Evolutionary conservation across 2,329 filamentous ascomycete species (phyloP).

Genomic region (Phaeoacremonium minimum): DNA sequence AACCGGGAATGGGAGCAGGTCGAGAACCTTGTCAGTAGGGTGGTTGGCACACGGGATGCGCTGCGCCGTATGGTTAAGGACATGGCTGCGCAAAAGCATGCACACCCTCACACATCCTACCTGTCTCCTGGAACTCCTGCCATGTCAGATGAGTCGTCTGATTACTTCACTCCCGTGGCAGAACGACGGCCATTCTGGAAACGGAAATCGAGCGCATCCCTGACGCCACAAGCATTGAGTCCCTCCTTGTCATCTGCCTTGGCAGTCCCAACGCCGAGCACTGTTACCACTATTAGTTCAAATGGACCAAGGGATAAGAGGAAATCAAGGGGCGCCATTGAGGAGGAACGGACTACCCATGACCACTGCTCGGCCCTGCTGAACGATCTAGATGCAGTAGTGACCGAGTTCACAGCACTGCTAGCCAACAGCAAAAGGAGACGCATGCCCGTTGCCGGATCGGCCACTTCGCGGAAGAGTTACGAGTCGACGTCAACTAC

Average conservation of each 20-base stretch:
- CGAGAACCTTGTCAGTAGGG: conserved; percentile 77
- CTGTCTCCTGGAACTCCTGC: conserved; percentile 35
- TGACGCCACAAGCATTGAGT: conserved; percentile 34
- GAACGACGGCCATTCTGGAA: conserved; percentile 87
- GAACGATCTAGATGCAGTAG: conserved; percentile 76
- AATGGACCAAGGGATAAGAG: conserved; percentile 19
- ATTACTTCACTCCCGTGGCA: conserved; percentile 44
- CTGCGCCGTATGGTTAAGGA: conserved; percentile 82
- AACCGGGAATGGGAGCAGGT: conserved; percentile 84
- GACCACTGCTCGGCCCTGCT: conserved; percentile 82
- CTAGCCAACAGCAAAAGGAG: conserved; percentile 76
- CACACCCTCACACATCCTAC: conserved; percentile 26
- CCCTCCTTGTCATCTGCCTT: conserved; percentile 31
- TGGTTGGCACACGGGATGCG: conserved; percentile 85
- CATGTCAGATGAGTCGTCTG: conserved; percentile 44
- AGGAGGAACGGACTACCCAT: conserved; percentile 65
- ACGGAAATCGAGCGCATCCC: conserved; percentile 65
- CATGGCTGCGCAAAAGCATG: conserved; percentile 61
- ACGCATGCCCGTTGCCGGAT: conserved; percentile 51
- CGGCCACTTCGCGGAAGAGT: conserved; percentile 54
- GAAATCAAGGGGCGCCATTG: conserved; percentile 30
- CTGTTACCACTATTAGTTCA: background rate
- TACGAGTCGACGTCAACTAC: conserved; percentile 74
- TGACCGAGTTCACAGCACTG: conserved; percentile 75
- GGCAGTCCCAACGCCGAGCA: conserved; percentile 33